These are phyloP conservation scores for Camellia oleifera DNA, from an alignment of 179 eudicot genomes.

Conservation along the genomic window DNA sequence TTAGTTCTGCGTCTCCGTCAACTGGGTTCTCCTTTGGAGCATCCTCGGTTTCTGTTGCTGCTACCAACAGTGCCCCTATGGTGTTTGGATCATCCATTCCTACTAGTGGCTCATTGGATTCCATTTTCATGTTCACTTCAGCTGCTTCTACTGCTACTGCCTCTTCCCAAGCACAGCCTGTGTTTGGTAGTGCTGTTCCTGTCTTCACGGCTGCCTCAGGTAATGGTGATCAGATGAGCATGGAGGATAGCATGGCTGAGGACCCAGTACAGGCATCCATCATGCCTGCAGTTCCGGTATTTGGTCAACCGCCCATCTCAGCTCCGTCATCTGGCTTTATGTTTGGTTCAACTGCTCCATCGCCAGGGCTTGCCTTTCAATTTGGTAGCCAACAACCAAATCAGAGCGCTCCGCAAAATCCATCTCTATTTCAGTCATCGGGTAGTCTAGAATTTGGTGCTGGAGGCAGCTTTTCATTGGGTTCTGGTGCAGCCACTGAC, in stretches of 20 bases:
- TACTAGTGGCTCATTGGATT: conserved; percentile 17
- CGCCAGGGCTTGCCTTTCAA: conserved; percentile 19
- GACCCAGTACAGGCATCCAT: conserved; percentile 53
- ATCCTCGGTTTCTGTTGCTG: conserved; percentile 19
- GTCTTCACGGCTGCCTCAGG: conserved; percentile 22
- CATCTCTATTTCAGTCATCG: conserved; percentile 59
- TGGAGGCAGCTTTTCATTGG: conserved; percentile 79
- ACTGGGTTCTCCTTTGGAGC: conserved; percentile 40
- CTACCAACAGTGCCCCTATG: conserved; percentile 23
- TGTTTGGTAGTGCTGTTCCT: conserved; percentile 39
- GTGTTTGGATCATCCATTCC: conserved; percentile 31
- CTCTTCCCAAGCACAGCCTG: conserved; percentile 31
- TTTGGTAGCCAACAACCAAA: conserved; percentile 10
- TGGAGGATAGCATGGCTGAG: conserved; percentile 92
- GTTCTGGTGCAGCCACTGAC: conserved; percentile 51
- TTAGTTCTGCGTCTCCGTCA: conserved; percentile 29
- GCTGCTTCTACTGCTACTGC: conserved; percentile 25
- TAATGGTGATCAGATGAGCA: conserved; percentile 55
- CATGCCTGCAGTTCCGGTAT: neutral
- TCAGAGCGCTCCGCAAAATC: conserved; percentile 31
- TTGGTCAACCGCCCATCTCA: conserved; percentile 37
- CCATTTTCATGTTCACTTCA: conserved; percentile 28
- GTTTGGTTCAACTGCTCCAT: conserved; percentile 45
- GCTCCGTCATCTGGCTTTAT: conserved; percentile 38
- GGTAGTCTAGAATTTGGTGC: conserved; percentile 55